Conservation (phyloP, 345 rosid genomes). For the Euphorbia lathyris region DNA sequence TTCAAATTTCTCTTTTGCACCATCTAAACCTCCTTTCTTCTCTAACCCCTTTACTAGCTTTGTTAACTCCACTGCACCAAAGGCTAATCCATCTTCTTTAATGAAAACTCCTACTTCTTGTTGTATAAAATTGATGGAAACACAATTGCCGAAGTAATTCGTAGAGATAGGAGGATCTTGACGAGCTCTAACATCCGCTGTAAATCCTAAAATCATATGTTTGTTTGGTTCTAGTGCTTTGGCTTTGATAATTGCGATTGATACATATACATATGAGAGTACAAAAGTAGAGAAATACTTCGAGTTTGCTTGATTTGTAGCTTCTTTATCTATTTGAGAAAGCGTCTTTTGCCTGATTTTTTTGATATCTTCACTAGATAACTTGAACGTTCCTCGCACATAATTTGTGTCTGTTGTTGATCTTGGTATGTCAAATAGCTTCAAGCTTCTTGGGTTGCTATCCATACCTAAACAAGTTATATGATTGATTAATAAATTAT, state of each 20-base stretch:
- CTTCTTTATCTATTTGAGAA: neutral
- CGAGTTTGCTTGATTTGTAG: neutral
- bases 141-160: neutral
- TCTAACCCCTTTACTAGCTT: neutral
- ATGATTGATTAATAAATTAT: too few relatives aligned
- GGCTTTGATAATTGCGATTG: neutral
- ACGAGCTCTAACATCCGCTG: neutral
- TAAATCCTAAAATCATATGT: neutral
- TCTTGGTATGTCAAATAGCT: neutral
- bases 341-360: constrained; percentile 15
- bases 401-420: neutral
- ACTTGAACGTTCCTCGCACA: constrained; percentile 24
- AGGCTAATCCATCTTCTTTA: neutral
- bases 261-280: neutral
- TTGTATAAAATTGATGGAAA: neutral
- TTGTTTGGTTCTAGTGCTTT: neutral
- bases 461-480: neutral
- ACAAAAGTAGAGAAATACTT: neutral
- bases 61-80: neutral
- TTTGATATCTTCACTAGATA: constrained; percentile 24
- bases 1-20: neutral
- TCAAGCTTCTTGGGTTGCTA: constrained; percentile 14
- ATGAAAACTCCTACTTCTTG: neutral
- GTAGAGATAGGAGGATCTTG: neutral
- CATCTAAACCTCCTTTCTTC: neutral